Evolutionary conservation across 1,284 basidiomycete species (phyloP).

Genomic region (Rhodotorula sp.): DNA sequence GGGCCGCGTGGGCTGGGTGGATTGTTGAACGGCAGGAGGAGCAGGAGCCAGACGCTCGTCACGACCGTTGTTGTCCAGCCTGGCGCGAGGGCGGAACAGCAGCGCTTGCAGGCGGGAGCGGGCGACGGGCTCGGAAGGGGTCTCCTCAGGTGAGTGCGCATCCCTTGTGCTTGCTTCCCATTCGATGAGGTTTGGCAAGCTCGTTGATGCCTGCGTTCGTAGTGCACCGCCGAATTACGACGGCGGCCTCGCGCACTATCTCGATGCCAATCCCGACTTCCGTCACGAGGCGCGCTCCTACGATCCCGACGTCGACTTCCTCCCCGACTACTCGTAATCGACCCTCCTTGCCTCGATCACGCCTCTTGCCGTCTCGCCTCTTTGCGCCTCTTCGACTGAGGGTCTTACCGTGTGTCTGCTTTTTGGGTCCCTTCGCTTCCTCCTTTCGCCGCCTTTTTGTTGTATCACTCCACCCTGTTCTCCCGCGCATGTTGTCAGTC

Average conservation of each 20-base stretch:
- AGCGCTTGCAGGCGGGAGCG: constrained; percentile 15
- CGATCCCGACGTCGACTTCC: constrained; percentile 5
- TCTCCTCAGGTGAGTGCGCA: constrained; percentile 11
- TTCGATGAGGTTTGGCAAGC: background rate
- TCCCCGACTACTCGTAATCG: constrained; percentile 12
- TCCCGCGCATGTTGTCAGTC: too few relatives aligned
- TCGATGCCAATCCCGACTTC: background rate
- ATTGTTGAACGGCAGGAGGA: constrained; percentile 13
- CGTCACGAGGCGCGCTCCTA: background rate
- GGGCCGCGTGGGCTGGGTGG: background rate
- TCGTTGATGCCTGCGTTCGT: background rate
- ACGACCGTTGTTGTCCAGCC: constrained; percentile 1
- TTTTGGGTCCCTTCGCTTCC: background rate
- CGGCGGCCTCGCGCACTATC: constrained; percentile 6
- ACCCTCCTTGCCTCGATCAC: background rate
- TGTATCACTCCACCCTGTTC: background rate
- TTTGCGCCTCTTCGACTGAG: too few relatives aligned
- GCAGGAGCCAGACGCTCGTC: constrained; percentile 11
- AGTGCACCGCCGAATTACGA: constrained; percentile 32
- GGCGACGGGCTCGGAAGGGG: constrained; percentile 20
- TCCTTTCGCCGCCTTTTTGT: background rate
- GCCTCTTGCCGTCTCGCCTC: background rate
- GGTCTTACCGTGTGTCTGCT: too few relatives aligned
- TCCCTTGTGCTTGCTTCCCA: background rate
- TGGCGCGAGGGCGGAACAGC: constrained; percentile 4